phyloP scores from a whole-genome alignment of 2,329 filamentous ascomycete species.

The Lasiodiplodia gonubiensis region DNA sequence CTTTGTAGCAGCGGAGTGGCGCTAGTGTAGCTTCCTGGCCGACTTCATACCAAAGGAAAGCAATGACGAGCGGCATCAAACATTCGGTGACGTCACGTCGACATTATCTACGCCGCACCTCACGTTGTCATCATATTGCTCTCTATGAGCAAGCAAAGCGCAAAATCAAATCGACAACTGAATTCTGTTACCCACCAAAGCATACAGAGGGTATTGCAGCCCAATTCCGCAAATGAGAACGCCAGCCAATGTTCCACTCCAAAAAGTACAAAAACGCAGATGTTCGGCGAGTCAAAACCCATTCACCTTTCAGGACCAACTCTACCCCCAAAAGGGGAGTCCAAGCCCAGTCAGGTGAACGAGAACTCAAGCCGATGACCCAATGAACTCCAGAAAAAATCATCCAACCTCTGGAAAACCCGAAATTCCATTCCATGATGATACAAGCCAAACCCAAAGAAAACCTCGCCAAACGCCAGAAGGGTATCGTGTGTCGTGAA shows the following conservation, averaged over 20 bases:
- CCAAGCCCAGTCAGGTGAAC: neutral
- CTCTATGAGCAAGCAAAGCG: neutral
- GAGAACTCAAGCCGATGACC: neutral
- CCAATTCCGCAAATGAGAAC: neutral
- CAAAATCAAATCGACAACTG: neutral
- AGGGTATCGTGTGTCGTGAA: neutral
- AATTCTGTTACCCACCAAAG: no score
- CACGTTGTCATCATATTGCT: no score
- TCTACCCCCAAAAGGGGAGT: neutral
- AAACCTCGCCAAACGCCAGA: neutral
- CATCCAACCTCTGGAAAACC: neutral
- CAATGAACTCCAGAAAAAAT: neutral
- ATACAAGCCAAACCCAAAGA: neutral
- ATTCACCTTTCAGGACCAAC: neutral
- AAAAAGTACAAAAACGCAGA: neutral
- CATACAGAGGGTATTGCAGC: no score
- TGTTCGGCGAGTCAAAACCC: neutral
- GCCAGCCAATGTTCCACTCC: neutral
- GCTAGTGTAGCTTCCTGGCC: constrained; percentile 10
- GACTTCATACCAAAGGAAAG: neutral
- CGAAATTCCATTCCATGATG: neutral
- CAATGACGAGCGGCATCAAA: constrained; percentile 6
- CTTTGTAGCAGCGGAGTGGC: constrained; percentile 5
- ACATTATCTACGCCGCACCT: constrained; percentile 2
- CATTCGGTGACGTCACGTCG: constrained; percentile 10